A percentile compares a stretch with the other conserved stretches of the same genome.
These are phyloP conservation scores for Roridomyces roridus DNA, from an alignment of 768 basidiomycete species.

Conservation along the genomic window DNA sequence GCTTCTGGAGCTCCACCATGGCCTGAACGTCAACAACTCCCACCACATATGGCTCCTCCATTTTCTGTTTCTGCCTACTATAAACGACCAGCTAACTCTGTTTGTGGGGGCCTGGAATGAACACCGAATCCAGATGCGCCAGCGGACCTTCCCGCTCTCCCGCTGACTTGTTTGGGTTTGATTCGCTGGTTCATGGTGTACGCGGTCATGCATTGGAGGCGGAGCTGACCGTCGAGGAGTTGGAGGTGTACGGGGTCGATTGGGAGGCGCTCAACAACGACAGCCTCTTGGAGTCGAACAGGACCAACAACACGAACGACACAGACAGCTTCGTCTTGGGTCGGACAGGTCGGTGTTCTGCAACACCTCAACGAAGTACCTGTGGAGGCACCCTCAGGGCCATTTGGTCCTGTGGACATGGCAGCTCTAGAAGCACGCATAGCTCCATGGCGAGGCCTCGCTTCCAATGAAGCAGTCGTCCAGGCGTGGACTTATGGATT, in stretches of 20 bases:
- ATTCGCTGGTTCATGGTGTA: conserved; percentile 35
- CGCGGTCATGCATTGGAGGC: conserved; percentile 23
- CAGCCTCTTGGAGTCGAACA: neutral
- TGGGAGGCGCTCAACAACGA: neutral
- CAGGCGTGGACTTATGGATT: neutral
- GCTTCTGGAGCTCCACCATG: conserved; percentile 34
- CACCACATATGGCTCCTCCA: conserved; percentile 49
- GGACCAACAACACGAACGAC: neutral
- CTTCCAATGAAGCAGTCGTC: neutral
- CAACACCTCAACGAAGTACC: neutral
- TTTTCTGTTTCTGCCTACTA: conserved; percentile 37
- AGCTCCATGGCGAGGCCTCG: neutral
- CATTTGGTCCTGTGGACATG: neutral
- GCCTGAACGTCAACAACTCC: conserved; percentile 31
- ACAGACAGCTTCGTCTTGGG: neutral
- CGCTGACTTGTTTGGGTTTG: conserved; percentile 35
- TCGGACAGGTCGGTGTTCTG: neutral
- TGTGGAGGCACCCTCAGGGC: neutral
- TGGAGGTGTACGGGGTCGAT: neutral
- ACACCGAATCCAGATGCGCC: conserved; percentile 31
- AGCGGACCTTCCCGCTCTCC: conserved; percentile 28
- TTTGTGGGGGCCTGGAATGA: conserved; percentile 43
- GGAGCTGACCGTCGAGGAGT: neutral
- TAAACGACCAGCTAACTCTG: conserved; percentile 36
- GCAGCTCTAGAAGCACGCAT: neutral